Evolutionary conservation across 257 asterid genomes (phyloP).

Genomic region (Agastache rugosa): DNA sequence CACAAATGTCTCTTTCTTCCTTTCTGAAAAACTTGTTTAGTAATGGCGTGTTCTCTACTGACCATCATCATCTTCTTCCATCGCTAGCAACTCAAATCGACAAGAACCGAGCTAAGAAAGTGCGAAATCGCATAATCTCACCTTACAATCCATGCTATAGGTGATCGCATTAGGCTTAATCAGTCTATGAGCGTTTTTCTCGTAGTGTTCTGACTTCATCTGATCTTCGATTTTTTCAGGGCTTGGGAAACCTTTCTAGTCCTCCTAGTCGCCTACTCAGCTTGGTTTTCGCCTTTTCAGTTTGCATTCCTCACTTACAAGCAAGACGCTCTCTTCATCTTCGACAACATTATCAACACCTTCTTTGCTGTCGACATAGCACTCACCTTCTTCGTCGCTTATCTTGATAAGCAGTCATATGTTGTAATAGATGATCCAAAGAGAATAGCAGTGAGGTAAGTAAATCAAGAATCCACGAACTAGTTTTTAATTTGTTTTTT

Average conservation of each 20-base stretch:
- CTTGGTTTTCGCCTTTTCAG: slow-evolving; percentile 90
- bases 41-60: slow-evolving; percentile 61
- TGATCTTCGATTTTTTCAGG: slow-evolving; percentile 50
- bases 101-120: slow-evolving; percentile 53
- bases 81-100: slow-evolving; percentile 65
- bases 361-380: slow-evolving; percentile 80
- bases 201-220: background rate
- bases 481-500: background rate
- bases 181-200: background rate
- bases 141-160: slow-evolving; percentile 72
- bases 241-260: slow-evolving; percentile 81
- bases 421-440: slow-evolving; percentile 68
- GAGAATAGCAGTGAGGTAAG: slow-evolving; percentile 68
- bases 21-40: slow-evolving; percentile 43
- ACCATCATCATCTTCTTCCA: slow-evolving; percentile 55
- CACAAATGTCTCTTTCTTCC: slow-evolving; percentile 50
- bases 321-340: slow-evolving; percentile 53
- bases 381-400: slow-evolving; percentile 82
- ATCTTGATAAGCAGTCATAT: slow-evolving; percentile 63
- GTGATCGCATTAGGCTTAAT: slow-evolving; percentile 38
- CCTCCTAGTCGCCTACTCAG: slow-evolving; percentile 73
- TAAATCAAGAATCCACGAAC: background rate
- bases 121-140: slow-evolving; percentile 60
- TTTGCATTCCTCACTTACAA: slow-evolving; percentile 69
- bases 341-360: slow-evolving; percentile 75